Percentiles rank a stretch among this genome's conserved stretches.
These are phyloP conservation scores for Debaryomyces nepalensis DNA, from an alignment of 1,139 yeast species.

Conservation along the genomic window DNA sequence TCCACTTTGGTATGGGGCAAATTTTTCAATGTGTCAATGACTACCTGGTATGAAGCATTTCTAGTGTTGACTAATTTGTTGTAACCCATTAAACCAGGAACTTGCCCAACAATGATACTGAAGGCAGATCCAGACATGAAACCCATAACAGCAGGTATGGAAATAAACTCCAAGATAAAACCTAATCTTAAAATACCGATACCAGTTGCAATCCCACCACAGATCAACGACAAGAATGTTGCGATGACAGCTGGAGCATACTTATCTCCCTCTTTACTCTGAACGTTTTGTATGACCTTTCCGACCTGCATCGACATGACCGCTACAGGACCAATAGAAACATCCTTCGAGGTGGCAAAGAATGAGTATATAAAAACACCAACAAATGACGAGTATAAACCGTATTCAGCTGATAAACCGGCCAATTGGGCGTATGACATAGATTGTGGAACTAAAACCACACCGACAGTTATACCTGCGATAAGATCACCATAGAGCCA, in stretches of 20 bases:
- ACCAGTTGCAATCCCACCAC: conserved; percentile 85
- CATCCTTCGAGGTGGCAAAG: conserved; percentile 95
- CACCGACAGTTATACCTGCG: conserved; percentile 93
- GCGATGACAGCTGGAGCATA: conserved; percentile 73
- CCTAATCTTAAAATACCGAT: conserved; percentile 85
- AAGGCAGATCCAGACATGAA: conserved; percentile 96
- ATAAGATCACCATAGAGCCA: conserved; percentile 86
- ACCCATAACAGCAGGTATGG: conserved; percentile 92
- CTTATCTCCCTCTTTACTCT: conserved; percentile 41
- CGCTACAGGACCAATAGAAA: conserved; percentile 95
- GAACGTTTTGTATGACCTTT: conserved; percentile 72
- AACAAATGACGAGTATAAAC: conserved; percentile 88
- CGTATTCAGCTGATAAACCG: conserved; percentile 78
- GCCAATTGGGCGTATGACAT: conserved; percentile 96
- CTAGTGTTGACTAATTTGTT: conserved; percentile 70
- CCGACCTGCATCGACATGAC: conserved; percentile 91
- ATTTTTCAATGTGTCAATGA: conserved; percentile 73
- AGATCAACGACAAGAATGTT: conserved; percentile 73
- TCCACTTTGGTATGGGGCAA: conserved; percentile 69
- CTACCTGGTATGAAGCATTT: conserved; percentile 67
- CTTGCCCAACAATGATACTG: conserved; percentile 79
- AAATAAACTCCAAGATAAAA: conserved; percentile 84
- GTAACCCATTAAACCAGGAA: conserved; percentile 86
- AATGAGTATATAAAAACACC: conserved; percentile 89
- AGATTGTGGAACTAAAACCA: conserved; percentile 91